These are phyloP conservation scores for Goffeauzyma gilvescens DNA, from an alignment of 768 basidiomycete species.

Conservation along the genomic window DNA sequence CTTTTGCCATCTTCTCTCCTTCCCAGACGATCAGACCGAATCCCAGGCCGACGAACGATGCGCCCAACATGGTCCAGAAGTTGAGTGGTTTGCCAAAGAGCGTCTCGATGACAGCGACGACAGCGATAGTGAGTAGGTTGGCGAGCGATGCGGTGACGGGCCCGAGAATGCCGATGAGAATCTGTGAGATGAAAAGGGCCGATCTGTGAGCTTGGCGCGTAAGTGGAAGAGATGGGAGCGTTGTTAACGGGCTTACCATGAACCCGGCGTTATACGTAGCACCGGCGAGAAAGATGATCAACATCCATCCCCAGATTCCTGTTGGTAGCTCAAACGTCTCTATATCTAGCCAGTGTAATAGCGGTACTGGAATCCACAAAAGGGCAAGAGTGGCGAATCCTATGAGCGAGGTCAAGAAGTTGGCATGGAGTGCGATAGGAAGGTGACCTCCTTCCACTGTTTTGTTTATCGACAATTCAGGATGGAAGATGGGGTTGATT, in stretches of 20 bases:
- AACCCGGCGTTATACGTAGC: slow-evolving; percentile 54
- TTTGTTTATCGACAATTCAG: not conserved
- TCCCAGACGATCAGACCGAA: slow-evolving; percentile 49
- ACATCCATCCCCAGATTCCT: slow-evolving; percentile 39
- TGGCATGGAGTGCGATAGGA: slow-evolving; percentile 70
- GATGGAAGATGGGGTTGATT: too few species aligned
- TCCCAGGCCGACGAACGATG: slow-evolving; percentile 57
- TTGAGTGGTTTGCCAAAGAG: slow-evolving; percentile 48
- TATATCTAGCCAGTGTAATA: slow-evolving; percentile 47
- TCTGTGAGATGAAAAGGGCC: slow-evolving; percentile 35
- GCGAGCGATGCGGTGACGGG: slow-evolving; percentile 75
- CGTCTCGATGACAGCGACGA: slow-evolving; percentile 63
- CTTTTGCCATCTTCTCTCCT: too few species aligned
- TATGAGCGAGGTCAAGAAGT: slow-evolving; percentile 59
- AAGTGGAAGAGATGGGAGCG: not conserved
- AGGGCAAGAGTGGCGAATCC: slow-evolving; percentile 54
- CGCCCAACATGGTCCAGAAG: slow-evolving; percentile 54
- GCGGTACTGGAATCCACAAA: slow-evolving; percentile 60
- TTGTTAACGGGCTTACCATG: slow-evolving; percentile 41
- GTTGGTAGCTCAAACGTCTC: slow-evolving; percentile 53
- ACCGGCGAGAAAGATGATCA: slow-evolving; percentile 51
- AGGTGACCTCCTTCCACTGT: too few species aligned
- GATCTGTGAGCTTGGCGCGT: too few species aligned
- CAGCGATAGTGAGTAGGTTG: slow-evolving; percentile 79
- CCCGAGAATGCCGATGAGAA: slow-evolving; percentile 67